phyloP scores from a whole-genome alignment of 2,329 filamentous ascomycete genomes.

The Karstenula rhodostoma region DNA sequence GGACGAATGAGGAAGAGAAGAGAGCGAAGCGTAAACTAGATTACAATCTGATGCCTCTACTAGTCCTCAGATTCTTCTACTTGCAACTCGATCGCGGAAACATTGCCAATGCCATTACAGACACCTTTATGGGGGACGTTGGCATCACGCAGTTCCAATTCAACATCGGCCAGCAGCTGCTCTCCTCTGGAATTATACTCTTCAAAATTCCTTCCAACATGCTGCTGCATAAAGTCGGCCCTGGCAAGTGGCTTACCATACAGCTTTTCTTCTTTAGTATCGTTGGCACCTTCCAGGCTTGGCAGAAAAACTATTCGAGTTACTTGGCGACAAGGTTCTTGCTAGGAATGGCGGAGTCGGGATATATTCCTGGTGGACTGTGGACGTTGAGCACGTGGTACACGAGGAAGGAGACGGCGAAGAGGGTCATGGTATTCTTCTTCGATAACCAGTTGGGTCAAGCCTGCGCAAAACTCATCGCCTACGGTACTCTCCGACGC shows the following conservation, averaged over 20 bases:
- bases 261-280: constrained; percentile 53
- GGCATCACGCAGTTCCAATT: constrained; percentile 34
- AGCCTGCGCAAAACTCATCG: too few relatives aligned
- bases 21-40: too few relatives aligned
- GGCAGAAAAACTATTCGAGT: constrained; percentile 59
- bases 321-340: constrained; percentile 51
- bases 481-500: not conserved
- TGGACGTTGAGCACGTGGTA: constrained; percentile 77
- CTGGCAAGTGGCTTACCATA: constrained; percentile 49
- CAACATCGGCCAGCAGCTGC: constrained; percentile 57
- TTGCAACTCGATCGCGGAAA: constrained; percentile 55
- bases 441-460: constrained; percentile 23
- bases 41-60: constrained; percentile 41
- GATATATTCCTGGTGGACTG: constrained; percentile 67
- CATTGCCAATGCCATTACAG: constrained; percentile 43
- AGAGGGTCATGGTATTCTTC: constrained; percentile 51
- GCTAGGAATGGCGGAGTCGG: constrained; percentile 52
- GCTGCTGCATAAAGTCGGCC: constrained; percentile 49
- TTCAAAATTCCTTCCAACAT: constrained; percentile 53
- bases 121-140: constrained; percentile 37
- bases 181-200: constrained; percentile 81
- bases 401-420: constrained; percentile 57
- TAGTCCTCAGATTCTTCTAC: constrained; percentile 46
- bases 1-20: too few relatives aligned
- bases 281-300: constrained; percentile 70